Conservation (phyloP, 305 asterid genomes). For the Ruellia speciosa region DNA sequence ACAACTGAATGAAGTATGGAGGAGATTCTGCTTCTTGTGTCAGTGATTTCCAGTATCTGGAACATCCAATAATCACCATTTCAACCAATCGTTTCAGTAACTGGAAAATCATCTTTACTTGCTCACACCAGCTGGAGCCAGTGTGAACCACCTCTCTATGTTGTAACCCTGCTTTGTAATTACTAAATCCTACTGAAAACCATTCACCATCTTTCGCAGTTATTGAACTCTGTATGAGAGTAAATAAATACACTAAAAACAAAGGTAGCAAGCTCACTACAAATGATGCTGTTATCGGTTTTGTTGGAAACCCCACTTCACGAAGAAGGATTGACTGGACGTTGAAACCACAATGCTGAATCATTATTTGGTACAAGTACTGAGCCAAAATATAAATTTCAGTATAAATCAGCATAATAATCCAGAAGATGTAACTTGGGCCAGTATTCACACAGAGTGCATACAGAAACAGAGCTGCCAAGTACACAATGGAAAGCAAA, state of each 20-base stretch:
- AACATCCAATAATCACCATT: slow-evolving; percentile 54
- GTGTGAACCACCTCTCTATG: slow-evolving; percentile 32
- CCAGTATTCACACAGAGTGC: slow-evolving; percentile 95
- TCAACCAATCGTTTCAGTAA: slow-evolving; percentile 35
- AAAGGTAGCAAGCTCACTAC: slow-evolving; percentile 82
- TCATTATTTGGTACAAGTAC: slow-evolving; percentile 81
- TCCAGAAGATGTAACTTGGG: slow-evolving; percentile 86
- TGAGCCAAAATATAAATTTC: slow-evolving; percentile 74
- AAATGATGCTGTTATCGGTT: slow-evolving; percentile 68
- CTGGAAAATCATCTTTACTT: slow-evolving; percentile 35
- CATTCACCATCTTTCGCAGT: slow-evolving; percentile 98
- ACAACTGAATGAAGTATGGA: slow-evolving; percentile 91
- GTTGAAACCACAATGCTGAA: slow-evolving; percentile 94
- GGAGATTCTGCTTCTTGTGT: slow-evolving; percentile 99
- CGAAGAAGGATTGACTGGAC: slow-evolving; percentile 60
- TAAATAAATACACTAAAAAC: slow-evolving; percentile 76
- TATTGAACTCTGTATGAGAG: slow-evolving; percentile 91
- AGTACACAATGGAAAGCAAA: slow-evolving; percentile 87
- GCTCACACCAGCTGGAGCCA: slow-evolving; percentile 58
- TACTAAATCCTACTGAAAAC: slow-evolving; percentile 61
- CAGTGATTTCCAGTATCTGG: slow-evolving; percentile 90
- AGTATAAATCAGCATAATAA: slow-evolving; percentile 79
- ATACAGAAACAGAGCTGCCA: slow-evolving; percentile 79
- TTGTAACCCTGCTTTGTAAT: slow-evolving; percentile 35
- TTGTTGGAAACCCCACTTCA: slow-evolving; percentile 77